Conservation (phyloP, 2,329 filamentous ascomycete genomes). For the Scorias spongiosa region DNA sequence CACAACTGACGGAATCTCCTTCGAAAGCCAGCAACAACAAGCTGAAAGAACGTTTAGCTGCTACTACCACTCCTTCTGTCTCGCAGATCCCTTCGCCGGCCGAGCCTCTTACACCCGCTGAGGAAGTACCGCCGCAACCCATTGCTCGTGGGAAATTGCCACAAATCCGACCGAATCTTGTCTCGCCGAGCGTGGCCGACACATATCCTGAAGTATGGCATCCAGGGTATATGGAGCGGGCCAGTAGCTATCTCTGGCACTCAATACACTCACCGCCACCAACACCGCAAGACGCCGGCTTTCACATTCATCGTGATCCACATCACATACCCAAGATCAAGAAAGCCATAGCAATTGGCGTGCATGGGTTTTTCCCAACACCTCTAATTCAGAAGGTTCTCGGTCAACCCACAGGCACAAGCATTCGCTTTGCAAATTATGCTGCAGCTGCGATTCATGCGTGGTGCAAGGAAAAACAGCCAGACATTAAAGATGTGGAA, state of each 20-base stretch:
- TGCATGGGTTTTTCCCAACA: conserved; percentile 88
- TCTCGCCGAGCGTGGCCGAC: conserved; percentile 53
- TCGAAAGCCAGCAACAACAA: conserved; percentile 12
- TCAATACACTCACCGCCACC: conserved; percentile 18
- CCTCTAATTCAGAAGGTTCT: conserved; percentile 77
- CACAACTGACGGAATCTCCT: conserved; percentile 10
- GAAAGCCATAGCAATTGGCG: conserved; percentile 80
- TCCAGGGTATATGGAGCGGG: conserved; percentile 28
- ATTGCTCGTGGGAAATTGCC: conserved; percentile 12
- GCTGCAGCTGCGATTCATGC: conserved; percentile 68
- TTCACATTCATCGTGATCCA: conserved; percentile 55
- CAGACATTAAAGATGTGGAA: conserved; percentile 55
- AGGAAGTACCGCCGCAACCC: conserved; percentile 15
- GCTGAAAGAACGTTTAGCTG: conserved; percentile 8
- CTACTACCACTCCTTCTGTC: conserved; percentile 8
- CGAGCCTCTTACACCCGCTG: conserved; percentile 4
- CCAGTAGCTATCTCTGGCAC: conserved; percentile 23
- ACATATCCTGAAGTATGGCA: conserved; percentile 43
- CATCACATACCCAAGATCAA: conserved; percentile 54
- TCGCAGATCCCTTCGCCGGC: conserved; percentile 11
- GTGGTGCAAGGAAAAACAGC: conserved; percentile 53
- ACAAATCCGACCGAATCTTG: conserved; percentile 37
- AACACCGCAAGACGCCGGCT: conserved; percentile 36
- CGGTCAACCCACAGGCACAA: conserved; percentile 89
- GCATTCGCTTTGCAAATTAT: conserved; percentile 79